These are phyloP conservation scores for Dothideomycetes sp. DNA, from an alignment of 2,329 filamentous ascomycete genomes.

Conservation along the genomic window DNA sequence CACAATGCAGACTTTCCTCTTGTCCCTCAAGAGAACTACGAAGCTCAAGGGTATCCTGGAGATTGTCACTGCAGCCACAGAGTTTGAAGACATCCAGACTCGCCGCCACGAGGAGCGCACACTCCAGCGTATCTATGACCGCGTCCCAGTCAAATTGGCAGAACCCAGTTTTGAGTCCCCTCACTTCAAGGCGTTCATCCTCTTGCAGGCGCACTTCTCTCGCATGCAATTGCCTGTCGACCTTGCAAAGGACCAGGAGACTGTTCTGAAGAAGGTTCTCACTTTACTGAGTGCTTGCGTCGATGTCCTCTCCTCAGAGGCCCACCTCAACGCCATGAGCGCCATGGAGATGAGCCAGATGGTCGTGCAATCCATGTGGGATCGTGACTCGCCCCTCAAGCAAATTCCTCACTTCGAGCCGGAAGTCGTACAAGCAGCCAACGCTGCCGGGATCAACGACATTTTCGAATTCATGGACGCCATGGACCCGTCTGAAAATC, in stretches of 20 bases:
- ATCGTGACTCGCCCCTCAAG: conserved; percentile 90
- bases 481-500: conserved; percentile 92
- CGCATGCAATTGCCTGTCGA: conserved; percentile 94
- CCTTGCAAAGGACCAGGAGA: conserved; percentile 88
- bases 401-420: conserved; percentile 92
- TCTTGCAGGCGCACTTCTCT: conserved; percentile 94
- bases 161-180: conserved; percentile 81
- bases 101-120: conserved; percentile 83
- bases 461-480: conserved; percentile 98
- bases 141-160: conserved; percentile 89
- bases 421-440: conserved; percentile 71
- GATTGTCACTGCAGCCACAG: conserved; percentile 91
- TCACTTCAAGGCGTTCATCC: conserved; percentile 96
- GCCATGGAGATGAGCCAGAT: conserved; percentile 99
- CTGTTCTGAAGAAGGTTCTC: conserved; percentile 73
- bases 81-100: conserved; percentile 93
- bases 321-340: conserved; percentile 91
- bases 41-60: conserved; percentile 96
- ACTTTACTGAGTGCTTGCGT: conserved; percentile 85
- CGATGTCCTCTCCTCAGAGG: conserved; percentile 90
- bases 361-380: conserved; percentile 99
- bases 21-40: conserved; percentile 77
- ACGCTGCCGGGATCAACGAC: conserved; percentile 75
- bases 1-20: conserved; percentile 96
- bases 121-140: conserved; percentile 84